phyloP scores from a whole-genome alignment of 1,139 yeast species.

The Waltiozyma sp. region DNA sequence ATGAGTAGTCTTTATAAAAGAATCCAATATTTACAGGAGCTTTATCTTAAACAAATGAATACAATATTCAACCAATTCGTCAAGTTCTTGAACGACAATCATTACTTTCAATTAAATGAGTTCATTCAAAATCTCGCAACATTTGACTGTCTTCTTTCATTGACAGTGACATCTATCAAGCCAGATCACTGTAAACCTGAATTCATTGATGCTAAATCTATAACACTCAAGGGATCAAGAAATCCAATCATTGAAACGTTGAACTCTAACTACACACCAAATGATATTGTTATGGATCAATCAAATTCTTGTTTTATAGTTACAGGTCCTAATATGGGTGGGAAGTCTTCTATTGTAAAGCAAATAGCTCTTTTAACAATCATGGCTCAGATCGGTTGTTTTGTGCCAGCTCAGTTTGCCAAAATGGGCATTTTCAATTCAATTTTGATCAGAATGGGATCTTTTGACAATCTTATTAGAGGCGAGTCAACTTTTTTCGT shows the following conservation, averaged over 20 bases:
- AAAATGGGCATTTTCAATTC: constrained; percentile 30
- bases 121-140: constrained; percentile 43
- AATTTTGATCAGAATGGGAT: constrained; percentile 35
- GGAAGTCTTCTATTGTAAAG: constrained; percentile 39
- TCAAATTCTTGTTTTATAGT: constrained; percentile 46
- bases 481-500: constrained; percentile 37
- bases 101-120: constrained; percentile 33
- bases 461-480: constrained; percentile 29
- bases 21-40: constrained; percentile 53
- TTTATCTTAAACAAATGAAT: constrained; percentile 44
- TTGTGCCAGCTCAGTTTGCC: constrained; percentile 37
- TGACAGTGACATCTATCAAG: constrained; percentile 49
- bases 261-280: constrained; percentile 45
- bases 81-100: constrained; percentile 32
- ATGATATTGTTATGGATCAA: constrained; percentile 43
- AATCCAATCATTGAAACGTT: constrained; percentile 72
- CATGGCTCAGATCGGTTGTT: constrained; percentile 41
- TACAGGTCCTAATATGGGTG: constrained; percentile 51
- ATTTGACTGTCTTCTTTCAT: constrained; percentile 67
- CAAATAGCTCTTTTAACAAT: constrained; percentile 35
- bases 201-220: constrained; percentile 33
- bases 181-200: constrained; percentile 45
- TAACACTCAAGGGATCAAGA: constrained; percentile 49
- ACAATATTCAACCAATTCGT: constrained; percentile 44
- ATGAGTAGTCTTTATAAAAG: constrained; percentile 39